These are phyloP conservation scores for Claviceps sp. DNA, from an alignment of 2,329 filamentous ascomycete genomes.

Conservation along the genomic window DNA sequence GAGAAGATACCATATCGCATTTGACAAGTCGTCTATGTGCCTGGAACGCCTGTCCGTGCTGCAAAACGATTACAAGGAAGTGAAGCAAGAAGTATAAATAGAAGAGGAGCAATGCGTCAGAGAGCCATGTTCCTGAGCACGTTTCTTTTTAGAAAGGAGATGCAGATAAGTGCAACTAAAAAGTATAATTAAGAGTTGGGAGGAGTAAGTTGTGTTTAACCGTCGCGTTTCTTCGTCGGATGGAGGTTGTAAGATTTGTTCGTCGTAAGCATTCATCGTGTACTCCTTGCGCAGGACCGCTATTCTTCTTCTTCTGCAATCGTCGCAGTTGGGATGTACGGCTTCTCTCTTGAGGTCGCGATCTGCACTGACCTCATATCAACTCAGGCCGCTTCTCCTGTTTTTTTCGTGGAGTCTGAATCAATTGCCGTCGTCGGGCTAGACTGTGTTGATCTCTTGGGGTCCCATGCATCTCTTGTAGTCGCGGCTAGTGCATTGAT, in stretches of 20 bases:
- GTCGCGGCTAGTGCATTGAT: not conserved
- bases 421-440: no score
- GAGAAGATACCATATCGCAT: no score
- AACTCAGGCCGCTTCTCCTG: no score
- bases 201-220: conserved; percentile 2
- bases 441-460: not conserved
- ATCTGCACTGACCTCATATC: no score
- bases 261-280: conserved; percentile 2
- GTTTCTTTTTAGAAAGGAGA: not conserved
- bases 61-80: not conserved
- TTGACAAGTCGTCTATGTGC: not conserved
- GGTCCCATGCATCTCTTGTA: not conserved
- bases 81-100: not conserved
- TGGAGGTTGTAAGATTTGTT: not conserved
- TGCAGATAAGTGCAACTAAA: not conserved
- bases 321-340: not conserved
- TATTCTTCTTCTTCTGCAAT: not conserved
- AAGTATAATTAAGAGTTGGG: not conserved
- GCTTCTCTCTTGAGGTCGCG: no score
- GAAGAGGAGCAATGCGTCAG: not conserved
- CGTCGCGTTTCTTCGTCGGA: conserved; percentile 1
- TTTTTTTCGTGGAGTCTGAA: no score
- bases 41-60: conserved; percentile 4
- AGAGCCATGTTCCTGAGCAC: not conserved
- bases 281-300: no score